phyloP scores from a whole-genome alignment of 208 protist species.

The Trypanosoma platydactyli region DNA sequence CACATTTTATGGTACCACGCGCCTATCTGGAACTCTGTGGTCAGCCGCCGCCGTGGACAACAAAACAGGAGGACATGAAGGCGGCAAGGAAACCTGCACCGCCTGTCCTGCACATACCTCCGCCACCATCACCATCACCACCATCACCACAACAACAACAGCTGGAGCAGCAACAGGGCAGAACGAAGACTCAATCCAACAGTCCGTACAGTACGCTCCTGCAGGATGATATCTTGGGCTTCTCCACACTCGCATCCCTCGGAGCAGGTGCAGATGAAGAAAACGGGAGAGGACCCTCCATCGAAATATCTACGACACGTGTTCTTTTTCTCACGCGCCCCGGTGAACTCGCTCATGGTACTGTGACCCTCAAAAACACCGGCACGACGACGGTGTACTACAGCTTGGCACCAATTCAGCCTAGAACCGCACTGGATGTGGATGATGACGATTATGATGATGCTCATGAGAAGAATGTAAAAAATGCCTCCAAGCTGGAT shows the following conservation, averaged over 20 bases:
- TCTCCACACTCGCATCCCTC: background rate
- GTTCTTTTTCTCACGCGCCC: constrained; percentile 53
- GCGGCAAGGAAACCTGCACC: constrained; percentile 12
- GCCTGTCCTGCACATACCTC: constrained; percentile 13
- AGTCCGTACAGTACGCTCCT: background rate
- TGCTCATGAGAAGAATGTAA: background rate
- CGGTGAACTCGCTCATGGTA: constrained; percentile 60
- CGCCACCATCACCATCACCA: no score
- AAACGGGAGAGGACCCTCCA: constrained; percentile 18
- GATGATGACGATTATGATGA: constrained; percentile 5
- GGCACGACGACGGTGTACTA: constrained; percentile 81
- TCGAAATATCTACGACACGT: constrained; percentile 61
- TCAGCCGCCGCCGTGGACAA: constrained; percentile 40
- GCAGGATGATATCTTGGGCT: background rate
- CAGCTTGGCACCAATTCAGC: constrained; percentile 54
- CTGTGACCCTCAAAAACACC: constrained; percentile 55
- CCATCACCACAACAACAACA: constrained; percentile 9
- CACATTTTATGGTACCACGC: constrained; percentile 70
- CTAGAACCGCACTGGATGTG: constrained; percentile 16
- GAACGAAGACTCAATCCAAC: background rate
- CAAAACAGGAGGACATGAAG: constrained; percentile 27
- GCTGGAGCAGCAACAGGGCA: constrained; percentile 11
- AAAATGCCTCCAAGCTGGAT: background rate
- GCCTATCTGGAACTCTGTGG: constrained; percentile 67
- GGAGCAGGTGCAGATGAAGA: background rate